A percentile compares a stretch with the other conserved stretches of the same genome.
These are phyloP conservation scores for Aspergillus pseudoterreus DNA, from an alignment of 2,329 filamentous ascomycete species.

Conservation along the genomic window DNA sequence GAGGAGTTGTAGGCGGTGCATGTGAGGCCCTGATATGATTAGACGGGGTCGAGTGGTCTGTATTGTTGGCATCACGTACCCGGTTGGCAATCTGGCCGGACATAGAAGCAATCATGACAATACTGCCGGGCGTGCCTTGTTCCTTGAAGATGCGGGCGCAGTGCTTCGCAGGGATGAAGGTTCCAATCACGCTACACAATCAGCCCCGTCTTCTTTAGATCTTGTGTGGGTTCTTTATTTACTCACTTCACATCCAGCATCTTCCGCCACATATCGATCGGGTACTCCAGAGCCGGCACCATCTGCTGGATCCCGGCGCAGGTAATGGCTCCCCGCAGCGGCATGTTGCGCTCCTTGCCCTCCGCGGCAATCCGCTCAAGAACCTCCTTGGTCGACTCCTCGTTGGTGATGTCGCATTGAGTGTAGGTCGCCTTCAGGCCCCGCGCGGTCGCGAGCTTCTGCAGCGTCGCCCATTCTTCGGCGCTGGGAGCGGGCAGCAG, in stretches of 20 bases:
- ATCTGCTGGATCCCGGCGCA: conserved; percentile 51
- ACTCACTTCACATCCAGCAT: conserved; percentile 36
- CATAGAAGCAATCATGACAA: conserved; percentile 69
- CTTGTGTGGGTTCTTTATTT: no score
- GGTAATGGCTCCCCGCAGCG: conserved; percentile 31
- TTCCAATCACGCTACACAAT: conserved; percentile 28
- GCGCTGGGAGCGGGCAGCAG: conserved; percentile 32
- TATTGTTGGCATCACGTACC: conserved; percentile 8
- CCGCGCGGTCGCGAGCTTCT: conserved; percentile 38
- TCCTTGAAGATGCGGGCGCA: conserved; percentile 51
- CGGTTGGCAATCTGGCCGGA: conserved; percentile 64
- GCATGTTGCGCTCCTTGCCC: neutral
- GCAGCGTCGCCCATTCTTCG: conserved; percentile 41
- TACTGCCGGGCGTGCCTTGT: conserved; percentile 54
- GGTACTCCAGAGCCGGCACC: conserved; percentile 46
- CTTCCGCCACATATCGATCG: conserved; percentile 32
- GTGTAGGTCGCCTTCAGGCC: conserved; percentile 39
- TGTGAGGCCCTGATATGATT: conserved; percentile 50
- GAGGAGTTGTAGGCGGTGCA: conserved; percentile 57
- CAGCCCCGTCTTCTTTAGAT: neutral
- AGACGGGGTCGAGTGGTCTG: no score
- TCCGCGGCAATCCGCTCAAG: conserved; percentile 33
- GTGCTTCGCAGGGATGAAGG: conserved; percentile 33
- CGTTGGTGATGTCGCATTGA: conserved; percentile 48
- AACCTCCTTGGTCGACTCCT: conserved; percentile 33